Evolutionary conservation across 257 asterid genomes (phyloP), one percentile per base, ranked within the genome.

Genomic region (Solanum chmielewskii): DNA sequence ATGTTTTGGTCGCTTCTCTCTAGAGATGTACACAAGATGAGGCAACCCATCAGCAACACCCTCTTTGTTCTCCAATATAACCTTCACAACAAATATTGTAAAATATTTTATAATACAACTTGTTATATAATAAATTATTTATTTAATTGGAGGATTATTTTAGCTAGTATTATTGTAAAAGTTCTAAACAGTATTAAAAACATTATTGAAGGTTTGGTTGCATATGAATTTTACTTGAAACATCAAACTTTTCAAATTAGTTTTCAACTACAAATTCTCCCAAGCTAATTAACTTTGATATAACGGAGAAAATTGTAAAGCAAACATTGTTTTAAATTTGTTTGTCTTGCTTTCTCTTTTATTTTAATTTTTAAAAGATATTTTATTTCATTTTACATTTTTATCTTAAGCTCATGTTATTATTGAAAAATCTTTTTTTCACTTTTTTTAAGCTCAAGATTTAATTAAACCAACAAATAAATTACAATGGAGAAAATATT

Each of bases 1-100:
- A 82, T 91, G 88, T 13, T 91, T 87, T 85, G 93, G 91, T 85
- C 87, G 84, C 73, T 91, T 91, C 86, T 89, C 93, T 83, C 93
- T 83, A 12, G 93, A 89, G 14, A 91, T 64, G 80, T 91, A 91
- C 21, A 91, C 83, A 4, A 91, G 85, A 82, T 85, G 90, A 49
- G 93, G 93, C 83, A 89, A 25, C 3, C 59, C 90, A 25, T 85
- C 82, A 3, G 75, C 60, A 27, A 42, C 27, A 20, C 52, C 44
- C 73, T 86, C 88, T 37, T 86, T 87, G 82, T 88, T 88, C 77
- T 89, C 92, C 87, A 49, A 82, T 25, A 91, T 89, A 4, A 91
- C 89, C 93, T 91, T 27, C 20, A 88, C 33, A 64, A 70, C 6
- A 60, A 23, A 62, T 8, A 27, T 15, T 15, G 41, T 29, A 14